phyloP scores from a whole-genome alignment of 768 basidiomycete genomes.

The Crucibulum laeve region DNA sequence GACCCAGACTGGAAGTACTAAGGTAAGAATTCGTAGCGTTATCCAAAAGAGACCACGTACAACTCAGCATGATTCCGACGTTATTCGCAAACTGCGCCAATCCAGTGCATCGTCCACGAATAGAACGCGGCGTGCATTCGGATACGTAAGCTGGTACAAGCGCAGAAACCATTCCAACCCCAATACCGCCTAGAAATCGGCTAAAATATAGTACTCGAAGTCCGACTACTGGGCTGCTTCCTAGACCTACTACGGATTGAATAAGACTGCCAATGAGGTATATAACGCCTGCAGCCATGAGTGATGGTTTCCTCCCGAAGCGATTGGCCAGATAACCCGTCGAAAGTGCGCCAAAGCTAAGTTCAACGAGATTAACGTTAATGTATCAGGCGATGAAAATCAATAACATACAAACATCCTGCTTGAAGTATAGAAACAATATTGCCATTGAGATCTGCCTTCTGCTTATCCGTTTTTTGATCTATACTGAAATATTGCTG shows the following conservation, averaged over 20 bases:
- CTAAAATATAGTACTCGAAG: slow-evolving; percentile 39
- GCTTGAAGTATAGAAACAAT: slow-evolving; percentile 49
- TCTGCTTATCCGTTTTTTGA: slow-evolving; percentile 26
- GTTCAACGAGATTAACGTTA: not conserved
- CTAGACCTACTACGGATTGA: slow-evolving; percentile 39
- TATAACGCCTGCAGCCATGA: slow-evolving; percentile 39
- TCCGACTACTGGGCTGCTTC: slow-evolving; percentile 26
- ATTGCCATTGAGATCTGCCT: slow-evolving; percentile 41
- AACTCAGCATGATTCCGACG: slow-evolving; percentile 30
- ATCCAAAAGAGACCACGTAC: slow-evolving; percentile 15
- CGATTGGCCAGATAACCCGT: slow-evolving; percentile 33
- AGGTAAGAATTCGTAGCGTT: not conserved
- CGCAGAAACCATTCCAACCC: slow-evolving; percentile 51
- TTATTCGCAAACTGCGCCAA: slow-evolving; percentile 35
- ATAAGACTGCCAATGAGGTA: slow-evolving; percentile 46
- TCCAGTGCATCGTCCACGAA: slow-evolving; percentile 48
- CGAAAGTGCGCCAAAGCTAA: slow-evolving; percentile 40
- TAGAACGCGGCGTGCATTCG: slow-evolving; percentile 41
- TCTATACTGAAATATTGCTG: slow-evolving; percentile 43
- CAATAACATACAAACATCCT: slow-evolving; percentile 39
- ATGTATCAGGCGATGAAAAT: not conserved
- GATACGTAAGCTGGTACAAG: slow-evolving; percentile 48
- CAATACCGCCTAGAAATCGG: slow-evolving; percentile 57
- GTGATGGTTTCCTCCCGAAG: slow-evolving; percentile 42
- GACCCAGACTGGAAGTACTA: slow-evolving; percentile 34